Conservation (phyloP, 1,284 basidiomycete genomes). For the Malassezia equina region DNA sequence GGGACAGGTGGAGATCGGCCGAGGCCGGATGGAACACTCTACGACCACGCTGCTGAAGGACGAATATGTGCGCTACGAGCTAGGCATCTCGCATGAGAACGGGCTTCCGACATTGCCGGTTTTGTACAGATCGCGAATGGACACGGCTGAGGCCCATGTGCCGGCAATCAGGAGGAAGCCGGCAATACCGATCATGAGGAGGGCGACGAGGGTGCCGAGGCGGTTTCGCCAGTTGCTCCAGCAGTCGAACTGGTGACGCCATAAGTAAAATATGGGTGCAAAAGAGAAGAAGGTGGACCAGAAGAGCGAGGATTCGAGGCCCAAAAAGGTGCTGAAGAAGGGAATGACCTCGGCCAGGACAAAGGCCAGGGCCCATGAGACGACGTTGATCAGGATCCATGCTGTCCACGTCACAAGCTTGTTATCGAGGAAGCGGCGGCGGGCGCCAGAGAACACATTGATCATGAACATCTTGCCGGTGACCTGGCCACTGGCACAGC, state of each 20-base stretch:
- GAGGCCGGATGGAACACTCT: no score
- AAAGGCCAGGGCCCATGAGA: constrained; percentile 32
- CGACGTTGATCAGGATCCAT: constrained; percentile 30
- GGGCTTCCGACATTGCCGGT: constrained; percentile 41
- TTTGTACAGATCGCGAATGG: constrained; percentile 44
- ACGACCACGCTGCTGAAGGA: not conserved
- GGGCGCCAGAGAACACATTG: constrained; percentile 23
- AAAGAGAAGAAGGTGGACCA: constrained; percentile 32
- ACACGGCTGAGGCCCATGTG: constrained; percentile 44
- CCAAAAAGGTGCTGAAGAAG: constrained; percentile 31
- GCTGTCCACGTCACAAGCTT: constrained; percentile 18
- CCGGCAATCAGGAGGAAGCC: constrained; percentile 47
- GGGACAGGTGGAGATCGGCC: not conserved
- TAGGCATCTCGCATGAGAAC: constrained; percentile 44
- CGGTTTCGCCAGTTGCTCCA: constrained; percentile 20
- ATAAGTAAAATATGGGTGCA: constrained; percentile 27
- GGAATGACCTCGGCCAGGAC: constrained; percentile 35
- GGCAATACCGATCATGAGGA: constrained; percentile 41
- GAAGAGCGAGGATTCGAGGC: constrained; percentile 31
- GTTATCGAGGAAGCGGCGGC: constrained; percentile 5
- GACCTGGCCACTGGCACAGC: constrained; percentile 34
- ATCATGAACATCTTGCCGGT: constrained; percentile 31
- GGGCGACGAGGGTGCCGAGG: constrained; percentile 21
- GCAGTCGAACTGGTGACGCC: constrained; percentile 31
- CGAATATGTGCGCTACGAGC: not conserved